Percentiles rank a stretch among this genome's conserved stretches.
phyloP scores from a whole-genome alignment of 2,329 filamentous ascomycete genomes.

The Emericellopsis atlantica region DNA sequence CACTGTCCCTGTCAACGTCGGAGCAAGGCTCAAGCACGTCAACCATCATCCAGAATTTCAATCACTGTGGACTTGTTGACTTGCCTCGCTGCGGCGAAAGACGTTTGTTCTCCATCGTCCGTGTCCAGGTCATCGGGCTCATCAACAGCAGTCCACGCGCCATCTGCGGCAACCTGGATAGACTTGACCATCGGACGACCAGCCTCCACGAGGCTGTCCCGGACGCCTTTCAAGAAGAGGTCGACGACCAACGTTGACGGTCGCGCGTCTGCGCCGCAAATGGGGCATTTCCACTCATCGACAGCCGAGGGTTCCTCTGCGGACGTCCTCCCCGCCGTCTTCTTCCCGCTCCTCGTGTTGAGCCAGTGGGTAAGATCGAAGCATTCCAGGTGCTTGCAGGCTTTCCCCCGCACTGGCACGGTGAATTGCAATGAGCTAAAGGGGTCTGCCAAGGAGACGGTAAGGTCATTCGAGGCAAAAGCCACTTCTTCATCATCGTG shows the following conservation, averaged over 20 bases:
- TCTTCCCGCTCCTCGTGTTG: conserved; percentile 42
- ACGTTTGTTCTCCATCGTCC: conserved; percentile 1
- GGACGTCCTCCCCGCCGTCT: conserved; percentile 7
- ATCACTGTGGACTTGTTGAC: no score
- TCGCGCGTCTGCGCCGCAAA: conserved; percentile 67
- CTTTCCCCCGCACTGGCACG: conserved; percentile 55
- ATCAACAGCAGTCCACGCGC: conserved; percentile 17
- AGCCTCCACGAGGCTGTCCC: conserved; percentile 29
- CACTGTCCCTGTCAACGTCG: no score
- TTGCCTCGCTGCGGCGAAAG: no score
- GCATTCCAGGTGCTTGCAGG: conserved; percentile 71
- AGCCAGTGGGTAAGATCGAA: conserved; percentile 85
- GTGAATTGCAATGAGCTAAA: conserved; percentile 54
- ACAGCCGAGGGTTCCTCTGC: conserved; percentile 37
- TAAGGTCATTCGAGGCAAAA: conserved; percentile 42
- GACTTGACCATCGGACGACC: conserved; percentile 10
- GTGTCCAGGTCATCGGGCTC: conserved; percentile 16
- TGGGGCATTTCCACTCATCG: conserved; percentile 78
- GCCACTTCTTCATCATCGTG: conserved; percentile 50
- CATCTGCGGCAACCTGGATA: conserved; percentile 16
- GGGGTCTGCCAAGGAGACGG: conserved; percentile 51
- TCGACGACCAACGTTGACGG: conserved; percentile 62
- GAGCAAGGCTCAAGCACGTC: no score
- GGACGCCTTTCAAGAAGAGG: conserved; percentile 56
- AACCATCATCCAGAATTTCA: no score